Percentiles rank a stretch among this genome's conserved stretches.
Evolutionary conservation across 176 grass and related monocot species (phyloP).

Genomic region (Musa itinerans): DNA sequence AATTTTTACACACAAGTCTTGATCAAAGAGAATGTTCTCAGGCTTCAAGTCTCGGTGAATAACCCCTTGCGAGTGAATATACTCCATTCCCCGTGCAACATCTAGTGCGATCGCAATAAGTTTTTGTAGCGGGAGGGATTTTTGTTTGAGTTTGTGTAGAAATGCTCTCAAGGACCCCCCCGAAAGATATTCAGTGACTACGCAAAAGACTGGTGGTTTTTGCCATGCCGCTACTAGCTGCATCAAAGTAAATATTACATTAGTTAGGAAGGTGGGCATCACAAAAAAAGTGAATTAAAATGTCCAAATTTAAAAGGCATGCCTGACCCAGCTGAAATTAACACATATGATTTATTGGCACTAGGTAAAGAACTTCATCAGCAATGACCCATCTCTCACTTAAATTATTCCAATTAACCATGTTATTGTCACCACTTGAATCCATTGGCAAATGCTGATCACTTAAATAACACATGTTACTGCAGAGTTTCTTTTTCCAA

Average conservation of each 20-base stretch:
- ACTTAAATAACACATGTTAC: too few relatives aligned
- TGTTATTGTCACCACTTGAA: too few relatives aligned
- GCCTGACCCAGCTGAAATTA: neutral
- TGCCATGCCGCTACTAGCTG: conserved; percentile 77
- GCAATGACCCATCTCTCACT: too few relatives aligned
- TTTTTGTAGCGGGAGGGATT: conserved; percentile 52
- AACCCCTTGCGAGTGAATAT: conserved; percentile 85
- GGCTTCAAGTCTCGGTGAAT: conserved; percentile 92
- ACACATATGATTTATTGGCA: too few relatives aligned
- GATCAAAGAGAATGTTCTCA: conserved; percentile 92
- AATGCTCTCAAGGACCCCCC: conserved; percentile 74
- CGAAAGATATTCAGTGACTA: conserved; percentile 82
- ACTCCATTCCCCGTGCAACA: conserved; percentile 71
- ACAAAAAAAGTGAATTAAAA: neutral
- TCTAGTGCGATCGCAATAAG: conserved; percentile 55
- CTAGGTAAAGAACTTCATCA: too few relatives aligned
- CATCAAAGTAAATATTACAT: conserved; percentile 20
- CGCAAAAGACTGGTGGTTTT: conserved; percentile 68
- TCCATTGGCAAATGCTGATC: too few relatives aligned
- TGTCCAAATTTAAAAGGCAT: neutral
- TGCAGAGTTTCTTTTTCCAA: too few relatives aligned
- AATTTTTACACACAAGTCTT: conserved; percentile 64
- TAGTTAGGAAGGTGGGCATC: neutral
- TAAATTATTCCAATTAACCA: too few relatives aligned
- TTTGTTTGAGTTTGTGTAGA: conserved; percentile 57